phyloP scores from a whole-genome alignment of 805 yeast genomes.

The Metschnikowia gelsemii region DNA sequence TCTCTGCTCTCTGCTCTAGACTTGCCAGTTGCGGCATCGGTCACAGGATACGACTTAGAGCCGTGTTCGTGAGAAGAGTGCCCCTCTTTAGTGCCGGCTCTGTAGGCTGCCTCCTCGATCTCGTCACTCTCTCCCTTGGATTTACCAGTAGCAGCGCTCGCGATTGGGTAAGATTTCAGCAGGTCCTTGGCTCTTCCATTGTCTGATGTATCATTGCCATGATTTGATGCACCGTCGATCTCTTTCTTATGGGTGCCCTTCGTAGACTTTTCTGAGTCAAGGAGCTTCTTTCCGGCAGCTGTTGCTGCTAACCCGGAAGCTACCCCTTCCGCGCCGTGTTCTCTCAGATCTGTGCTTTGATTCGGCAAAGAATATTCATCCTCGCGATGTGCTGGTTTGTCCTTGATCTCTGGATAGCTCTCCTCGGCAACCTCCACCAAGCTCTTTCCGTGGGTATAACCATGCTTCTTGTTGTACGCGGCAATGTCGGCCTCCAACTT shows the following conservation, averaged over 20 bases:
- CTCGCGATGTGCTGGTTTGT: slow-evolving; percentile 19
- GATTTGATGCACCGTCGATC: background rate
- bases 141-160: slow-evolving; percentile 5
- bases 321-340: slow-evolving; percentile 5
- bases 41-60: background rate
- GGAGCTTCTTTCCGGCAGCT: slow-evolving; percentile 4
- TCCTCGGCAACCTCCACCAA: slow-evolving; percentile 32
- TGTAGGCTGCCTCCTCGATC: background rate
- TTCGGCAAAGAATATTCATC: slow-evolving; percentile 6
- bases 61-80: background rate
- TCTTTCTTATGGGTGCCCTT: background rate
- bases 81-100: background rate
- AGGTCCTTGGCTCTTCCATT: background rate
- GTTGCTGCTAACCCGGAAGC: slow-evolving; percentile 12
- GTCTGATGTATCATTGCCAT: no score
- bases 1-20: slow-evolving; percentile 5
- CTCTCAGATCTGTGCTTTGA: slow-evolving; percentile 6
- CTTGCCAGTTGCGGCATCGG: slow-evolving; percentile 5
- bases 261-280: background rate
- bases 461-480: slow-evolving; percentile 30
- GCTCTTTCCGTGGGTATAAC: slow-evolving; percentile 23
- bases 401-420: slow-evolving; percentile 18
- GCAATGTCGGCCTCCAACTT: slow-evolving; percentile 25
- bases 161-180: background rate
- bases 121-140: slow-evolving; percentile 1